Evolutionary conservation across 805 yeast species (phyloP).

Genomic region (Suhomyces prunicola): DNA sequence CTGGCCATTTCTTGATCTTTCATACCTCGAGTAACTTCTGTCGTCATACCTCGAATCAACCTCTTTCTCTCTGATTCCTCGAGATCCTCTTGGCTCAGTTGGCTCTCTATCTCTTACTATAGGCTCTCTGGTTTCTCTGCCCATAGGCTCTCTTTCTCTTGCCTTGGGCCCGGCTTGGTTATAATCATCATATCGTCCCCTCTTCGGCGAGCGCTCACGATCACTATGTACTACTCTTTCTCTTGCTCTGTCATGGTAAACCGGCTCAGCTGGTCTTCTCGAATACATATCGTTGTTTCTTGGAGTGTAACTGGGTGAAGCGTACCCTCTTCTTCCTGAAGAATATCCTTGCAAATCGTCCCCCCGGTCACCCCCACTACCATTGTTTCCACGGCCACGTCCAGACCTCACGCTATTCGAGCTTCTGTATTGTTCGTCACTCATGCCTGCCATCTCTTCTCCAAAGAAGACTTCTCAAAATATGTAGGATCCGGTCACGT

Average conservation of each 20-base stretch:
- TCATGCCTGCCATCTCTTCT: not conserved
- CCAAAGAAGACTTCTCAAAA: not conserved
- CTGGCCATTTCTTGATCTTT: not conserved
- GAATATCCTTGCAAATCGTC: conserved; percentile 4
- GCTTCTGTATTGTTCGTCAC: not conserved
- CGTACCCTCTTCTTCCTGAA: conserved; percentile 5
- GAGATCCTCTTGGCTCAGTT: not conserved
- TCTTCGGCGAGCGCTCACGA: not conserved
- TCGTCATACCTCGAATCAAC: not conserved
- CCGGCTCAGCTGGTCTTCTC: conserved; percentile 1
- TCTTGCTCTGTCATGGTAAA: conserved; percentile 7
- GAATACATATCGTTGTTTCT: not conserved
- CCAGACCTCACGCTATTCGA: not conserved
- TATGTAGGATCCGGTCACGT: not conserved
- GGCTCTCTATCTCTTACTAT: not conserved
- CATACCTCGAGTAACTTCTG: not conserved
- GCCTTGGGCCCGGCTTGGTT: not conserved
- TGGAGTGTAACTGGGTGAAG: not conserved
- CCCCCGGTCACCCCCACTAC: not conserved
- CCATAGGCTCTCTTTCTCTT: no score
- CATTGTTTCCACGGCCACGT: not conserved
- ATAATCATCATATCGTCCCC: not conserved
- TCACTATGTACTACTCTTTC: conserved; percentile 1
- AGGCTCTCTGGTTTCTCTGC: no score
- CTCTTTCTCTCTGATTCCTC: not conserved